A percentile compares a stretch with the other conserved stretches of the same genome.
phyloP scores from a whole-genome alignment of 805 yeast genomes.

The Wickerhamiella kurtzmanii region DNA sequence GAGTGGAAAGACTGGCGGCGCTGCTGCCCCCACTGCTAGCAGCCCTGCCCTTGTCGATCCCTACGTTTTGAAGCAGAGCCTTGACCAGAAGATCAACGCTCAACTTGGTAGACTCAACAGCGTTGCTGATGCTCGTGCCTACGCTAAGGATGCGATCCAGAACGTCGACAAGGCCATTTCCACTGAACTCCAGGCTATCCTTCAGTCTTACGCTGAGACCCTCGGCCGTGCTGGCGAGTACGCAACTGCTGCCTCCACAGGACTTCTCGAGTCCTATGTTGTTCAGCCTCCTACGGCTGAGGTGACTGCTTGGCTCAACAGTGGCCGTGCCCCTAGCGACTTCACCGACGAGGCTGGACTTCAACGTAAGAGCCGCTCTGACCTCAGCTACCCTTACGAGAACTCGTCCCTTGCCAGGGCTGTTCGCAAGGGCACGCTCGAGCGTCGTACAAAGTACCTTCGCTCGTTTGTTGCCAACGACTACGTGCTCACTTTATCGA shows the following conservation, averaged over 20 bases:
- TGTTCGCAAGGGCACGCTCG: constrained; percentile 67
- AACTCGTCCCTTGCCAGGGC: constrained; percentile 54
- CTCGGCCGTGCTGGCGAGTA: constrained; percentile 33
- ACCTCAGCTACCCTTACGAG: constrained; percentile 53
- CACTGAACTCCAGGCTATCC: constrained; percentile 70
- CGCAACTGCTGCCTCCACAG: constrained; percentile 38
- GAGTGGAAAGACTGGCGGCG: constrained; percentile 12
- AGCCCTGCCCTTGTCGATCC: constrained; percentile 42
- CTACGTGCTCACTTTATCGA: constrained; percentile 81
- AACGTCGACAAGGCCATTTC: constrained; percentile 82
- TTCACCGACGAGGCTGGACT: constrained; percentile 3
- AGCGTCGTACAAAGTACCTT: constrained; percentile 79
- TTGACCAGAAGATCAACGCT: constrained; percentile 65
- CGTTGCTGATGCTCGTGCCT: constrained; percentile 75
- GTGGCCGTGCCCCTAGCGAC: constrained; percentile 8
- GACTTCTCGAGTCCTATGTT: constrained; percentile 62
- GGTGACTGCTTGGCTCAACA: constrained; percentile 58
- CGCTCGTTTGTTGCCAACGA: constrained; percentile 85
- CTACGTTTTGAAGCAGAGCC: constrained; percentile 50
- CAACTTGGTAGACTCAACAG: constrained; percentile 77
- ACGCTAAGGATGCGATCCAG: constrained; percentile 75
- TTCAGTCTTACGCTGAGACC: constrained; percentile 56
- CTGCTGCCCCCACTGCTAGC: constrained; percentile 11
- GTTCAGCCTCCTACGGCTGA: constrained; percentile 69
- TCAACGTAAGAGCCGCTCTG: constrained; percentile 19